Base-by-base conservation (phyloP, 2,329 filamentous ascomycete genomes). In the Penicillium sp. region DNA sequence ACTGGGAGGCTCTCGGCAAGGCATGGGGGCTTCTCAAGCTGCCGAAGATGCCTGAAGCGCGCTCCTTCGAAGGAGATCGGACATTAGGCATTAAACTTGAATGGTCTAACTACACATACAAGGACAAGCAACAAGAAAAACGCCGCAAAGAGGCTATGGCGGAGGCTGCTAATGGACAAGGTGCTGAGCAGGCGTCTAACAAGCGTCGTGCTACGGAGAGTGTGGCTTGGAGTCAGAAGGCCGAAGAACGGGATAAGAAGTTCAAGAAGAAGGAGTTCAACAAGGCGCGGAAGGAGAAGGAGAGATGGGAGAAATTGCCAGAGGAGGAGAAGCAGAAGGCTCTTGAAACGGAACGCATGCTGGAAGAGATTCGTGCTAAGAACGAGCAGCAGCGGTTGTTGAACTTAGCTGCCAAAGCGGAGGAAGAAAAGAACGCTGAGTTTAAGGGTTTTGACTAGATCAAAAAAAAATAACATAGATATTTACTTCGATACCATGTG, bases 11-110 rank as follows among this genome's bases (percentile, higher is more conserved):
- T 50, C 80, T 94, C 0, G 93, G 87, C 0, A 80, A 85, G 51
- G 89, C 88, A 0, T 99, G 93, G 90, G 94, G 90, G 1, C 80
- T 99, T 0, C 79, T 97, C 2, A 87, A 87, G 48, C 81, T 97
- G 61, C 94, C 94, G 4, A 91, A 89, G 69, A 99, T 99, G 94
- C 93, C 94, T 0, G 94, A 99, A 73, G 77, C 90, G 50, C 88
- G 87, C 66, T 83, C 80, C 0, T 93, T 89, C 79, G 82, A 85
- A 12, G 88, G 88, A 5, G 88, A 90, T 69, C 81, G 82, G 59
- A 82, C 77, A 22, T 76, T 87, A 2, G 81, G 82, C 1, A 76
- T 91, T 11, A 60, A 57, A 1, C 48, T 76, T 4, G 84, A 91
- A 69, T 87, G 88, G 81, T 81, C 87, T 41, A 78, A 73, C 2